Percentiles rank a stretch among this genome's conserved stretches.
Conservation (phyloP, 2,329 filamentous ascomycete genomes). For the Chrysoporthe puriensis region DNA sequence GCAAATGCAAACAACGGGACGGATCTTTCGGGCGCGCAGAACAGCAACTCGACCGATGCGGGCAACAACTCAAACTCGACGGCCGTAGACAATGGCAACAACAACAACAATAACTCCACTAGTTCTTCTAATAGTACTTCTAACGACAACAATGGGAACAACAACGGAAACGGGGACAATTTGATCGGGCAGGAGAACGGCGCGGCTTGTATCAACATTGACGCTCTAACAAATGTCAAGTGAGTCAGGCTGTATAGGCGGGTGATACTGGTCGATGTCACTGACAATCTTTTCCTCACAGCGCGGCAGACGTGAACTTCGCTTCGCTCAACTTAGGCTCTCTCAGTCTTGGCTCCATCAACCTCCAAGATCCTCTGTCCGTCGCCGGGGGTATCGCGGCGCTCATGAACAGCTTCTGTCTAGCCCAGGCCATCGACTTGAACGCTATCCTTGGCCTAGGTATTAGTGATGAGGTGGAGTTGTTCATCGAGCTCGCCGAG, state of each 20-base stretch:
- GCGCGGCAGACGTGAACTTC: slow-evolving; percentile 11
- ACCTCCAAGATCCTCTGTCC: slow-evolving; percentile 36
- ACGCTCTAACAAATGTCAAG: slow-evolving; percentile 21
- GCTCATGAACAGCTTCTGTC: slow-evolving; percentile 37
- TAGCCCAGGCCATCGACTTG: slow-evolving; percentile 33
- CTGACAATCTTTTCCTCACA: slow-evolving; percentile 4
- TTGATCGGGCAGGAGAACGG: slow-evolving; percentile 17
- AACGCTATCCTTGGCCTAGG: slow-evolving; percentile 35
- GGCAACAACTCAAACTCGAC: slow-evolving; percentile 9
- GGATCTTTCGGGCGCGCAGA: background rate
- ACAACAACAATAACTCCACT: background rate
- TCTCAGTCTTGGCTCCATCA: slow-evolving; percentile 35
- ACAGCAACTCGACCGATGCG: slow-evolving; percentile 2
- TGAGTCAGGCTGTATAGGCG: background rate
- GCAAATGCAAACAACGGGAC: slow-evolving; percentile 5
- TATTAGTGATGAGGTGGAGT: slow-evolving; percentile 34
- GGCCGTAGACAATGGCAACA: slow-evolving; percentile 1
- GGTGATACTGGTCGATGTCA: background rate
- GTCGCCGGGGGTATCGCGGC: slow-evolving; percentile 37
- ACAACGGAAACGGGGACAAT: background rate
- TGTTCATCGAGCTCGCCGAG: slow-evolving; percentile 40
- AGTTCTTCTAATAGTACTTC: background rate
- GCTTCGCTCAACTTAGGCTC: slow-evolving; percentile 27
- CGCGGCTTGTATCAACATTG: slow-evolving; percentile 16
- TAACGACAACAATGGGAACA: background rate